A percentile compares a stretch with the other conserved stretches of the same genome.
Evolutionary conservation across 2,329 filamentous ascomycete species (phyloP).

Genomic region (Alternaria metachromatica): DNA sequence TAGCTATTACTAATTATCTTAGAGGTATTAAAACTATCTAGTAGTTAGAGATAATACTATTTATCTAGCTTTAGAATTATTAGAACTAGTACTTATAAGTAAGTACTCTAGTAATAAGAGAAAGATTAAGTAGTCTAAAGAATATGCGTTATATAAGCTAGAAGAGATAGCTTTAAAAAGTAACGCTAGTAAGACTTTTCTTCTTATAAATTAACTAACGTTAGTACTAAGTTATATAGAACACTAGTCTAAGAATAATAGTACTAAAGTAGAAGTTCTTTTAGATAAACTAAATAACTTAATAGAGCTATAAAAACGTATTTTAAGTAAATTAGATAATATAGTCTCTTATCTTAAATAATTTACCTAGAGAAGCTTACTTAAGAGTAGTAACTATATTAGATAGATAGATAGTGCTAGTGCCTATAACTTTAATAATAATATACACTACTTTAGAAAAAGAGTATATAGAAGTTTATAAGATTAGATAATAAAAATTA

Average conservation of each 20-base stretch:
- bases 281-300: conserved; percentile 3
- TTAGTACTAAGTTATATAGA: neutral
- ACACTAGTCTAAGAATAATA: neutral
- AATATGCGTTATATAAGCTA: neutral
- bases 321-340: neutral
- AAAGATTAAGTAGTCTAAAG: neutral
- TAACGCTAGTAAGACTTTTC: neutral
- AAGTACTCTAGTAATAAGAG: neutral
- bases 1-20: neutral
- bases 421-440: neutral
- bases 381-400: neutral
- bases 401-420: neutral
- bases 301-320: neutral
- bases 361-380: neutral
- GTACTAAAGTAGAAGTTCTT: neutral
- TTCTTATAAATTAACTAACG: neutral
- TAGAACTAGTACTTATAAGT: neutral
- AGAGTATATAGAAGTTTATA: neutral
- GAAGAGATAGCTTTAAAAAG: neutral
- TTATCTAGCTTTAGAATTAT: neutral
- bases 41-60: neutral
- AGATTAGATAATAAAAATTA: neutral
- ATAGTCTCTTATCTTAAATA: neutral
- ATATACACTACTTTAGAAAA: neutral
- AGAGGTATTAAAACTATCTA: neutral